Evolutionary conservation across 768 basidiomycete genomes (phyloP), one percentile per base, ranked within the genome.

Genomic region (Mycena polygramma): DNA sequence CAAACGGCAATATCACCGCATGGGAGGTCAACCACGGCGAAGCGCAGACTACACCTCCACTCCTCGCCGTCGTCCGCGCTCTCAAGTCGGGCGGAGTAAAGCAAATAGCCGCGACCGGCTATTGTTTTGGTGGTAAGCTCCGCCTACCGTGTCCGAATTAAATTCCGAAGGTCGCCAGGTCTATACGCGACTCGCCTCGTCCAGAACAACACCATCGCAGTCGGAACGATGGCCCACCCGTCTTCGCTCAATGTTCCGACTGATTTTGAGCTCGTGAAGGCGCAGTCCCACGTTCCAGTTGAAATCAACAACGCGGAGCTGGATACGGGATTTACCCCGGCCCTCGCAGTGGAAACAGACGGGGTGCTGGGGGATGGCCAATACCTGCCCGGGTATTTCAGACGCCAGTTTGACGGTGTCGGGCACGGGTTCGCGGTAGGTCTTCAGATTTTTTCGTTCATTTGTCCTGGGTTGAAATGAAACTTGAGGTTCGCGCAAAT

Each of bases 61-160:
- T 84, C 48, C 79, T 83, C 69, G 77, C 76, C 15, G 76, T 82
- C 43, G 75, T 83, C 45, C 73, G 60, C 11, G 78, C 74, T 1
- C 79, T 86, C 59, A 81, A 81, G 62, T 76, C 73, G 8, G 53
- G 80, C 37, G 85, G 84, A 14, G 76, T 84, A 41, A 78, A 71
- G 22, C 71, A 77, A 53, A 79, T 84, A 45, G 81, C 75, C 0
- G 76, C 80, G 5, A 79, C 81, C 1, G 82, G 82, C 5, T 83
- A 81, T 75, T 84, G 83, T 68, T 79, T 82, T 48, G 79, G 80
- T 9, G 79, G 77, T 72, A 51, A 68, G 52, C 30, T 46, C 43
- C 14, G 11, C 35, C 26, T 24, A 19, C 46, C 19, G 14, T 41
- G 22, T 15, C 55, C 13, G 19, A 57, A 57, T 15, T 55, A 39